Evolutionary conservation across 2,329 filamentous ascomycete genomes (phyloP).

Genomic region (Aspergillus neotritici): DNA sequence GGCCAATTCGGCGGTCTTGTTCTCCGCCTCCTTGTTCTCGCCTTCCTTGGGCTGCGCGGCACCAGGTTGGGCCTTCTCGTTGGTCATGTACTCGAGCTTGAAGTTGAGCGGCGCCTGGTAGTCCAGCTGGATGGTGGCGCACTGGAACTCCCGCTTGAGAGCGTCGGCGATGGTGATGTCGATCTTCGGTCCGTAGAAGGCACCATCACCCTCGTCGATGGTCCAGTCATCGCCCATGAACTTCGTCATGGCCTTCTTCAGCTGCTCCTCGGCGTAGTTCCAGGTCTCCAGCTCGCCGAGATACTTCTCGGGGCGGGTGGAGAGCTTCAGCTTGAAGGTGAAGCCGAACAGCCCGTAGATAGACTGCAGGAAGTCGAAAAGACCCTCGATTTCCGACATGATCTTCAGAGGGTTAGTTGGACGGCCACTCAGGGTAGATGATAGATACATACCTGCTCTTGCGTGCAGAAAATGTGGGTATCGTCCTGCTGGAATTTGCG

Average conservation of each 20-base stretch:
- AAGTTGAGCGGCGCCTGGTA: constrained; percentile 84
- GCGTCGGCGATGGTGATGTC: constrained; percentile 93
- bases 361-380: constrained; percentile 80
- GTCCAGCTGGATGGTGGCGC: constrained; percentile 90
- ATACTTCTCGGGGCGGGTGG: constrained; percentile 82
- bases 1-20: constrained; percentile 32
- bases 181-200: constrained; percentile 98
- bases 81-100: constrained; percentile 77
- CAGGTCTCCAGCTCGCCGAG: constrained; percentile 82
- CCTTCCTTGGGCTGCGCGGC: constrained; percentile 48
- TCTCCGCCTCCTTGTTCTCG: constrained; percentile 35
- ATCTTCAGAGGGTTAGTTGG: constrained; percentile 40
- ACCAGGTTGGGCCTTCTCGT: constrained; percentile 47
- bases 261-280: constrained; percentile 77
- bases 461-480: constrained; percentile 88
- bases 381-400: constrained; percentile 66
- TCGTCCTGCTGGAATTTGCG: constrained; percentile 95
- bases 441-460: constrained; percentile 55
- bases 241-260: constrained; percentile 71
- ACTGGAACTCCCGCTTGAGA: constrained; percentile 76
- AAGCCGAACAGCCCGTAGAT: constrained; percentile 82
- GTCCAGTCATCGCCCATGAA: constrained; percentile 77
- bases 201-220: constrained; percentile 88
- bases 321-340: constrained; percentile 90
- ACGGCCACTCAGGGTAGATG: neutral